Evolutionary conservation across 345 rosid species (phyloP).

Genomic region (Adansonia digitata): DNA sequence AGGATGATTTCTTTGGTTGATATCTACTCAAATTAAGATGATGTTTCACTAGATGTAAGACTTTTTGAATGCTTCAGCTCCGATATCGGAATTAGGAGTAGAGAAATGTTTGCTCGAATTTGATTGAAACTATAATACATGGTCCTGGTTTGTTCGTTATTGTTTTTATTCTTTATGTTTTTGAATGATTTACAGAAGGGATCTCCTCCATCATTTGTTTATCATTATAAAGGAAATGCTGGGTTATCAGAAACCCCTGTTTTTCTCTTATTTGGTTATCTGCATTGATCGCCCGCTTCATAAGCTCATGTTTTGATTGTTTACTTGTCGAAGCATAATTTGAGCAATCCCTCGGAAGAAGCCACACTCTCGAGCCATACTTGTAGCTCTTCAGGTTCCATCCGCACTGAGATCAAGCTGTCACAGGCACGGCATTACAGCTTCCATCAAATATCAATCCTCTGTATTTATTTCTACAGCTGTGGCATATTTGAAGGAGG

Average conservation of each 20-base stretch:
- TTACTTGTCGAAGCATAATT: slow-evolving; percentile 22
- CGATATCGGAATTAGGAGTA: not conserved
- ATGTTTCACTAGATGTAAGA: slow-evolving; percentile 8
- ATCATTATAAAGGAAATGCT: not conserved
- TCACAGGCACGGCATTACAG: slow-evolving; percentile 68
- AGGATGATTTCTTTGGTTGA: slow-evolving; percentile 4
- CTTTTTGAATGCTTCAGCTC: not conserved
- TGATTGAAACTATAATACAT: not conserved
- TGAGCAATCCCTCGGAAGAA: slow-evolving; percentile 54
- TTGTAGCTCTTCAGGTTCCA: slow-evolving; percentile 59
- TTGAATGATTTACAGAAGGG: too few relatives aligned
- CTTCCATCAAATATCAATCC: slow-evolving; percentile 66
- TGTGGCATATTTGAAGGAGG: slow-evolving; percentile 49
- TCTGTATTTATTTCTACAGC: slow-evolving; percentile 58
- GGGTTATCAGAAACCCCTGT: not conserved
- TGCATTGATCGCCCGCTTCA: slow-evolving; percentile 61
- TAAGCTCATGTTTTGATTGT: slow-evolving; percentile 40
- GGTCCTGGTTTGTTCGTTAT: not conserved
- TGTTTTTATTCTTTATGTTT: not conserved
- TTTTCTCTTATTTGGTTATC: slow-evolving; percentile 6
- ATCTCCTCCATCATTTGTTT: not conserved
- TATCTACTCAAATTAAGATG: not conserved
- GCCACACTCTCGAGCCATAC: slow-evolving; percentile 53
- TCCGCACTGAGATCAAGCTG: slow-evolving; percentile 67
- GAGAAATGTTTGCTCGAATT: not conserved